Percentiles rank a stretch among this genome's conserved stretches.
phyloP scores from a whole-genome alignment of 2,329 filamentous ascomycete species.

The Amauroascus verrucosus region DNA sequence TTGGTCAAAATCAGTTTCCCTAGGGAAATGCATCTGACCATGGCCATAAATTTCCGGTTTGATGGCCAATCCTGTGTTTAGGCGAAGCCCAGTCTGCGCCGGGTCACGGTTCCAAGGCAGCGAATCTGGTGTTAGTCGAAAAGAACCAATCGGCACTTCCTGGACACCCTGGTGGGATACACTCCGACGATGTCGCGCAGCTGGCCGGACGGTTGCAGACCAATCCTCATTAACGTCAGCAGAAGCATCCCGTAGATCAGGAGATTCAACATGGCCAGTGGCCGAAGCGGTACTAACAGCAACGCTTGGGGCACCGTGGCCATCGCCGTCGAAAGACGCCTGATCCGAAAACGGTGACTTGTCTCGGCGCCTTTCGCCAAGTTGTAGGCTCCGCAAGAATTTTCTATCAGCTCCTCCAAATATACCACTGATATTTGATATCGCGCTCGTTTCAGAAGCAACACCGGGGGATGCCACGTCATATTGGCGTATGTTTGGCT shows the following conservation, averaged over 20 bases:
- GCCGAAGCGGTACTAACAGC: slow-evolving; percentile 38
- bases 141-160: slow-evolving; percentile 27
- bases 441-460: slow-evolving; percentile 25
- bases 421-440: slow-evolving; percentile 30
- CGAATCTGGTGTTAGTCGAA: slow-evolving; percentile 28
- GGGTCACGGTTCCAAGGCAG: slow-evolving; percentile 26
- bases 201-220: not conserved
- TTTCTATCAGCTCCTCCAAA: slow-evolving; percentile 34
- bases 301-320: slow-evolving; percentile 34
- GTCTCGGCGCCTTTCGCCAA: slow-evolving; percentile 31
- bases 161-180: slow-evolving; percentile 27
- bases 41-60: slow-evolving; percentile 11
- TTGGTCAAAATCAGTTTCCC: slow-evolving; percentile 2
- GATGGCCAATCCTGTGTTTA: slow-evolving; percentile 2
- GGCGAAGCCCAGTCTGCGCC: slow-evolving; percentile 12
- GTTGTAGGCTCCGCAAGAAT: slow-evolving; percentile 27
- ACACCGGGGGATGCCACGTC: slow-evolving; percentile 21
- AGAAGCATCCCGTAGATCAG: slow-evolving; percentile 22
- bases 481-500: slow-evolving; percentile 19
- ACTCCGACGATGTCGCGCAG: slow-evolving; percentile 25
- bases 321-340: slow-evolving; percentile 27
- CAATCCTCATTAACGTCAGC: slow-evolving; percentile 8
- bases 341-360: slow-evolving; percentile 28
- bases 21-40: not conserved
- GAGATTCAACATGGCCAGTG: slow-evolving; percentile 33